A percentile compares a stretch with the other conserved stretches of the same genome.
These are phyloP conservation scores for Hypericum perforatum DNA, from an alignment of 345 rosid species.

Conservation along the genomic window DNA sequence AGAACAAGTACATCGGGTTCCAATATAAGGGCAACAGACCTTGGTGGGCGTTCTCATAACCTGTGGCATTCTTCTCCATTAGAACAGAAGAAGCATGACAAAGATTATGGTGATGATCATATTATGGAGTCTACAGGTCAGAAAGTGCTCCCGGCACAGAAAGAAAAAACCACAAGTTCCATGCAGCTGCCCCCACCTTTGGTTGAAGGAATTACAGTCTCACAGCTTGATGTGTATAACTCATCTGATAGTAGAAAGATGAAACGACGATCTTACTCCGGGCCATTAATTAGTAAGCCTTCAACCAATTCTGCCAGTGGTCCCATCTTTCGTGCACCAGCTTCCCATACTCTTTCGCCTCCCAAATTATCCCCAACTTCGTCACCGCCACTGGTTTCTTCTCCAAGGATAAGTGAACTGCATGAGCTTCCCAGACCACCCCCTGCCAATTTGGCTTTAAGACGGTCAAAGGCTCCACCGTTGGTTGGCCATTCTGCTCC, in stretches of 20 bases:
- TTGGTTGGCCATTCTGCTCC: slow-evolving; percentile 83
- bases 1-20: slow-evolving; percentile 31
- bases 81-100: slow-evolving; percentile 61
- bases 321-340: slow-evolving; percentile 35
- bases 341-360: slow-evolving; percentile 43
- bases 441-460: slow-evolving; percentile 27
- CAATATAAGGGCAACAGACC: slow-evolving; percentile 31
- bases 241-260: slow-evolving; percentile 36
- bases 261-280: slow-evolving; percentile 60
- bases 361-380: slow-evolving; percentile 68
- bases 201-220: slow-evolving; percentile 34
- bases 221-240: slow-evolving; percentile 30
- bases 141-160: slow-evolving; percentile 22
- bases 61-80: slow-evolving; percentile 81
- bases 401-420: slow-evolving; percentile 75
- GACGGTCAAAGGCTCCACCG: slow-evolving; percentile 43
- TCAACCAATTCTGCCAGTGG: slow-evolving; percentile 45
- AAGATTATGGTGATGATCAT: slow-evolving; percentile 24
- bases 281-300: slow-evolving; percentile 57
- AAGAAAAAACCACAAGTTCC: slow-evolving; percentile 32
- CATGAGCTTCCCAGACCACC: slow-evolving; percentile 98
- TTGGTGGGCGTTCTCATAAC: slow-evolving; percentile 28
- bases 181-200: slow-evolving; percentile 52
- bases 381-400: slow-evolving; percentile 73
- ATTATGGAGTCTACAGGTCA: slow-evolving; percentile 15